Evolutionary conservation across 2,329 filamentous ascomycete species (phyloP), one percentile per base, ranked within the genome.

Genomic region (Ilyonectria destructans): DNA sequence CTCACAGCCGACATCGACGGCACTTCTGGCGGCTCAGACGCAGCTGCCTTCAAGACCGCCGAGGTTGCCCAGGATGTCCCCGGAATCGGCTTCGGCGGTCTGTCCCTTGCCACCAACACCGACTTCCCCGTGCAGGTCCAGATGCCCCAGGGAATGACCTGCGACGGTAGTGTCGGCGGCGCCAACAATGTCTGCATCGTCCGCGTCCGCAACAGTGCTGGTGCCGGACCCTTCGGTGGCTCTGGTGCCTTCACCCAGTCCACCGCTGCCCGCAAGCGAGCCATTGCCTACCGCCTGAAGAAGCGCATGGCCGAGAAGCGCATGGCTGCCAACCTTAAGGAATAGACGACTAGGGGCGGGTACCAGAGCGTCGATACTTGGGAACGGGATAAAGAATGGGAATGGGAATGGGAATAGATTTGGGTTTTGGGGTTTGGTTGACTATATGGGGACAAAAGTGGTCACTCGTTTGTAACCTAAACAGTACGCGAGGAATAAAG

Each of bases 101-200:
- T 91, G 33, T 91, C 89, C 2, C 82, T 83, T 21, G 88, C 89
- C 45, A 85, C 85, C 58, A 89, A 85, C 75, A 91, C 85, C 74
- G 90, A 92, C 73, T 93, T 91, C 83, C 87, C 88, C 57, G 81
- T 92, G 75, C 87, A 85, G 69, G 86, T 92, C 62, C 85, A 90
- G 79, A 91, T 92, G 88, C 90, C 91, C 23, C 69, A 77, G n/a
- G 91, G 90, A 61, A 92, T 91, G 89, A 91, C 88, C 31, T 93
- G 91, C 80, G 84, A 86, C 31, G 91, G 85, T 63, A 84, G 82
- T 49, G 87, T 87, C 8, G 90, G 85, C 59, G 89, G 88, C 29
- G 90, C 85, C 15, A 74, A 82, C 68, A 89, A 90, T 74, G 90
- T 92, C 73, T 93, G 91, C 82, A 80, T 92, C 65, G 89, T 90